Conservation (phyloP, 768 basidiomycete species). For the Coprinopsis sp. region DNA sequence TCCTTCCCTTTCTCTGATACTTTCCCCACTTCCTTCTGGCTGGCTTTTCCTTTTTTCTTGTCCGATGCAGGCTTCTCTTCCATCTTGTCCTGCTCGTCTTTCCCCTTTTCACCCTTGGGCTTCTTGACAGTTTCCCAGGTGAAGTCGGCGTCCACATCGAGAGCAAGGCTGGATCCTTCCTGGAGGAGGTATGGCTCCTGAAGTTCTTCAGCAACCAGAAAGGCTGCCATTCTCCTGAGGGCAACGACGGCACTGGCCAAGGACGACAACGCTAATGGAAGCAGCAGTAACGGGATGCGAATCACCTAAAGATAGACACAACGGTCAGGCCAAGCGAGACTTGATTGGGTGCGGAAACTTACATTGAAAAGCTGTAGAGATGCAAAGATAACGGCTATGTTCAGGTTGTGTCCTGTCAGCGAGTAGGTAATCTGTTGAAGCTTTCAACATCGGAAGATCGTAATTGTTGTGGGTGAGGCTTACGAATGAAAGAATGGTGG, state of each 20-base stretch:
- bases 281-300: slow-evolving; percentile 48
- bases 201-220: slow-evolving; percentile 53
- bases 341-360: slow-evolving; percentile 14
- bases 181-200: slow-evolving; percentile 43
- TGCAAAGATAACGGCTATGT: slow-evolving; percentile 51
- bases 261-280: slow-evolving; percentile 49
- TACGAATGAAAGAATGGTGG: slow-evolving; percentile 49
- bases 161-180: slow-evolving; percentile 28
- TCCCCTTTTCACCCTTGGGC: slow-evolving; percentile 9
- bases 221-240: slow-evolving; percentile 42
- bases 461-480: slow-evolving; percentile 14
- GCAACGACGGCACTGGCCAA: slow-evolving; percentile 49
- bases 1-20: neutral
- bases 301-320: slow-evolving; percentile 37
- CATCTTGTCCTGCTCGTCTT: slow-evolving; percentile 8
- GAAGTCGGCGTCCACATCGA: slow-evolving; percentile 48
- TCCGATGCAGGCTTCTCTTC: slow-evolving; percentile 16
- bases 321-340: neutral
- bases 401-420: slow-evolving; percentile 51
- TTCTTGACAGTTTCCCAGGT: slow-evolving; percentile 41
- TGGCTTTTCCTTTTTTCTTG: neutral
- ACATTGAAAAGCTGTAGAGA: slow-evolving; percentile 59
- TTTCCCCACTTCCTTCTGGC: neutral
- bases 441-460: neutral
- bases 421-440: slow-evolving; percentile 54